Percentiles rank a stretch among this genome's conserved stretches.
These are phyloP conservation scores for Zymoseptoria crescenta DNA, from an alignment of 2,329 filamentous ascomycete species.

Conservation along the genomic window DNA sequence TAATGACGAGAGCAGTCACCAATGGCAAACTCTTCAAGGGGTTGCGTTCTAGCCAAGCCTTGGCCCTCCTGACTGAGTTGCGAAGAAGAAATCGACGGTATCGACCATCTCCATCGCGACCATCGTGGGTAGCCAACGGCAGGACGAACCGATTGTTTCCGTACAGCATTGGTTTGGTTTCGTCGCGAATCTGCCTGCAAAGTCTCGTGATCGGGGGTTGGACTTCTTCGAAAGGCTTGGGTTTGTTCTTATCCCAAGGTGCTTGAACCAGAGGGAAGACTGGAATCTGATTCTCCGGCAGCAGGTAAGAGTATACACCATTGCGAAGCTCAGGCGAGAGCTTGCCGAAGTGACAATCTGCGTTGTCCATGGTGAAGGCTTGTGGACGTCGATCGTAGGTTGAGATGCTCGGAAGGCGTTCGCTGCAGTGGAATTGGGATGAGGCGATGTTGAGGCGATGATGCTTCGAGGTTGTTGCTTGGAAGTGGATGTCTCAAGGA, in stretches of 20 bases:
- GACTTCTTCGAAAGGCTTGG: neutral
- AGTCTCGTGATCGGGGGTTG: neutral
- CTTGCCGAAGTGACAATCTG: neutral
- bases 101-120: neutral
- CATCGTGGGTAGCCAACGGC: neutral
- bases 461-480: neutral
- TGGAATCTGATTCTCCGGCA: no score
- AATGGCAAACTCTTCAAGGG: neutral
- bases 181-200: neutral
- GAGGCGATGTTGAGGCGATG: neutral
- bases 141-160: neutral
- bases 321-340: neutral
- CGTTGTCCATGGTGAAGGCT: neutral
- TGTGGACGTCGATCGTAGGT: neutral
- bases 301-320: neutral
- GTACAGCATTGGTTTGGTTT: neutral
- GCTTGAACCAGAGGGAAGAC: no score
- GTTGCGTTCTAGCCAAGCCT: neutral
- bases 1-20: neutral
- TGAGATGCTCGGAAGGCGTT: neutral
- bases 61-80: neutral
- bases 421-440: neutral
- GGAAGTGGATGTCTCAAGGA: neutral
- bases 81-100: no score
- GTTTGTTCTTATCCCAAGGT: no score